Percentiles rank a stretch among this genome's conserved stretches.
phyloP scores from a whole-genome alignment of 805 yeast species.

The Phaffomyces opuntiae region DNA sequence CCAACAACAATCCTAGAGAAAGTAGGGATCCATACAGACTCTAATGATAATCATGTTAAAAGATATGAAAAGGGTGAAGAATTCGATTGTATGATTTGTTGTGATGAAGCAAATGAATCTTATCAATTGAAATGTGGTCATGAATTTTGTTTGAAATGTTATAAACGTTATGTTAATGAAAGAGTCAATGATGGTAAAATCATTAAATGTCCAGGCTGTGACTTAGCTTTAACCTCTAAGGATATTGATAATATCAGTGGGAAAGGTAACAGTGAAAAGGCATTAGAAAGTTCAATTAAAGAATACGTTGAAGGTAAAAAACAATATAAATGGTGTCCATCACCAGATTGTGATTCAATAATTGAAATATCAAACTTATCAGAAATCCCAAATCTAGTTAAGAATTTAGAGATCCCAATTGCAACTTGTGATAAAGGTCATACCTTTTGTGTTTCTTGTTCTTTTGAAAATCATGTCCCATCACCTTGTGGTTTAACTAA shows the following conservation, averaged over 20 bases:
- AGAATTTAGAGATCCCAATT: conserved; percentile 41
- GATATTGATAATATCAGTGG: conserved; percentile 39
- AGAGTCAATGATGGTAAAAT: conserved; percentile 35
- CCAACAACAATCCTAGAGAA: conserved; percentile 28
- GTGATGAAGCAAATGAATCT: conserved; percentile 41
- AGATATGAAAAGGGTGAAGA: conserved; percentile 15
- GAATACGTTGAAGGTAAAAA: conserved; percentile 46
- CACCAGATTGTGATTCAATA: conserved; percentile 65
- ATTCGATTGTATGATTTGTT: conserved; percentile 64
- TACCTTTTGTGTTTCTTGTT: conserved; percentile 74
- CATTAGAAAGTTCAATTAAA: conserved; percentile 33
- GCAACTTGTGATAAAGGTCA: conserved; percentile 65
- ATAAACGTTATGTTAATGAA: conserved; percentile 47
- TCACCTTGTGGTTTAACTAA: conserved; percentile 67
- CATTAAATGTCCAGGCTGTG: conserved; percentile 61
- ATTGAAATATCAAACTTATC: conserved; percentile 29
- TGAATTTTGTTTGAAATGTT: conserved; percentile 64
- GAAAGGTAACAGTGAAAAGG: conserved; percentile 22
- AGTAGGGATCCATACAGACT: conserved; percentile 26
- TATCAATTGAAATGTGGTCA: conserved; percentile 66
- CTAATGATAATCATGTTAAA: neutral
- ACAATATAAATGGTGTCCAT: conserved; percentile 72
- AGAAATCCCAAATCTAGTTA: conserved; percentile 7
- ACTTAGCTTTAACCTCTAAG: conserved; percentile 29
- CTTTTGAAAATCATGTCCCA: conserved; percentile 73